Evolutionary conservation across 192 early-diverging fungal genomes (phyloP), one percentile per base, ranked within the genome.

Genomic region (Podila horticola): DNA sequence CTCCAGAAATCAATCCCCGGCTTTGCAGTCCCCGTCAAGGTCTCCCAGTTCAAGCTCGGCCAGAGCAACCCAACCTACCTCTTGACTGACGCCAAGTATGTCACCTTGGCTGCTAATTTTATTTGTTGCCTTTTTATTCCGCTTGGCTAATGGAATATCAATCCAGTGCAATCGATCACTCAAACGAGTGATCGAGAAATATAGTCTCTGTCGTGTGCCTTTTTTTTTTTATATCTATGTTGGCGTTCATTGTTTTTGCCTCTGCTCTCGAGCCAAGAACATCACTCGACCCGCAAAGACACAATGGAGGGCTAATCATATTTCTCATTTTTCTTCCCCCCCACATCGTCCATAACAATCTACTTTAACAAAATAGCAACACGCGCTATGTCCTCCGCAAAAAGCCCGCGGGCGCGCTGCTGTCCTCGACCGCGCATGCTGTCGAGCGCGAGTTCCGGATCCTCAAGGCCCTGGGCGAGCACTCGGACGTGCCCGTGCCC

Each of bases 51-150:
- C 83, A 92, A 92, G 65, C 85, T 94, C 9, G 97, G 97, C 1
- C 96, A 97, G 72, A 94, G 93, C 81, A 99, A 99, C 74, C 97
- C 97, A 10, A 99, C 97, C 9, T 99, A 95, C 67, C 87, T 97
- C 51, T 76, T 99, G 48, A 89, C 84, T 20, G 94, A 94, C 63
- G 84, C 85, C 64, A 90, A 89, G 92, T 92, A 87, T 64, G 87
- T 73, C 6, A 31, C 57, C 29, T 4, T 58, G 10, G 10, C 30
- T 29, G 1, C 10, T 34, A 20, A 2, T 62, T 41, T 26, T 34
- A 20, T 9, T 62, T 41, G 12, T 52, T 66, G 50, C 34, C 7
- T 36, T 24, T 22, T 41, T n/a, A n/a, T n/a, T 22, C 3, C 24
- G 10, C 62, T 24, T 26, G 20, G 38, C 10, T 29, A 65, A 26